Conservation (phyloP, 2,329 filamentous ascomycete genomes). For the Arthroderma sp. region DNA sequence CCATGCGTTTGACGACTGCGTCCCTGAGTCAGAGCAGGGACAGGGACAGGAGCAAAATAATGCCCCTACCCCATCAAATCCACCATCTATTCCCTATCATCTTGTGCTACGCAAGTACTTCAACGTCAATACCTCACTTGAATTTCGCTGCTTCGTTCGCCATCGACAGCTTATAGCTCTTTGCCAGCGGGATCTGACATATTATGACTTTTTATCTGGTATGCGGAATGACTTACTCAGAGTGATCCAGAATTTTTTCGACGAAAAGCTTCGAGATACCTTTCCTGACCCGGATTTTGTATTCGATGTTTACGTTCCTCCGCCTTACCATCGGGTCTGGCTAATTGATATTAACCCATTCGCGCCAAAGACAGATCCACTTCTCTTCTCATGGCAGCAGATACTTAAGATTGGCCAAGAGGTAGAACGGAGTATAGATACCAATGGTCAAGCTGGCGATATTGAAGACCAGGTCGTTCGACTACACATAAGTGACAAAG, state of each 20-base stretch:
- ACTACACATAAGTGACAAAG: background rate
- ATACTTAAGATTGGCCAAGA: constrained; percentile 40
- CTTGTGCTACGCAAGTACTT: constrained; percentile 82
- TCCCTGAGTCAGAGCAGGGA: constrained; percentile 27
- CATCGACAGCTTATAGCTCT: constrained; percentile 67
- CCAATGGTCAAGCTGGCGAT: constrained; percentile 35
- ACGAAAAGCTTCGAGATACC: constrained; percentile 56
- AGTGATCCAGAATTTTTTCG: constrained; percentile 67
- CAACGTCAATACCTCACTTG: constrained; percentile 75
- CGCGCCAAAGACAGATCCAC: constrained; percentile 75
- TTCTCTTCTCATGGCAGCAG: constrained; percentile 85
- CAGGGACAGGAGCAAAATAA: constrained; percentile 14
- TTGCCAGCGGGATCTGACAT: constrained; percentile 78
- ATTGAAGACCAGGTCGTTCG: constrained; percentile 5
- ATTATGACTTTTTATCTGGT: constrained; percentile 68
- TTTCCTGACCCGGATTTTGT: constrained; percentile 77
- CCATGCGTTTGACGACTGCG: constrained; percentile 74
- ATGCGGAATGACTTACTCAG: constrained; percentile 55
- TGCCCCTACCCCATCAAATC: background rate
- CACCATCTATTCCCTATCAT: constrained; percentile 51
- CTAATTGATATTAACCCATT: constrained; percentile 93
- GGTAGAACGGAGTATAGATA: constrained; percentile 16
- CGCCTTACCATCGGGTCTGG: constrained; percentile 61
- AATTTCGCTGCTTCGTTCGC: constrained; percentile 93
- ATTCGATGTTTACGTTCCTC: constrained; percentile 86